Conservation (phyloP, 768 basidiomycete species). For the Tulasnella sp. region DNA sequence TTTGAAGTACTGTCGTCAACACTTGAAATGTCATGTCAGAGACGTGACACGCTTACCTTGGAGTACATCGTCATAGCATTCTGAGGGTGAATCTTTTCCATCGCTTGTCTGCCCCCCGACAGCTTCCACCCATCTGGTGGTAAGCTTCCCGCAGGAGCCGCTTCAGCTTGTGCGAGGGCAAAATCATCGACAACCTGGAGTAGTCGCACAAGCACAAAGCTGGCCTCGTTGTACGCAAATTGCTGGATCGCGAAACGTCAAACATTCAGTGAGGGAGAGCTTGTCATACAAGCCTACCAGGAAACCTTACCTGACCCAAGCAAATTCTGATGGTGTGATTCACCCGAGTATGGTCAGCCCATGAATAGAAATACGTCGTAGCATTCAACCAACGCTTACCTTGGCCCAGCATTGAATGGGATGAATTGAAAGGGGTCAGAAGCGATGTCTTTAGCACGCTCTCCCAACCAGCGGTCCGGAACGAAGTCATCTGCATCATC, state of each 20-base stretch:
- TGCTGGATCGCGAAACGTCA: conserved; percentile 1
- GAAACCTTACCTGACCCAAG: conserved; percentile 1
- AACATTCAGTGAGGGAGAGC: not conserved
- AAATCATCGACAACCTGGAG: conserved; percentile 13
- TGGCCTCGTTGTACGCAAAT: conserved; percentile 19
- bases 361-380: no score
- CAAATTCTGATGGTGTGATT: not conserved
- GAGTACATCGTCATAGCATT: conserved; percentile 11
- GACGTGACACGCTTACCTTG: conserved; percentile 9
- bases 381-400: no score
- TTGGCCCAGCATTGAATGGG: conserved; percentile 14
- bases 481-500: conserved; percentile 26
- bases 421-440: conserved; percentile 11
- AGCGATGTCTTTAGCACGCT: not conserved
- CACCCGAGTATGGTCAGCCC: no score
- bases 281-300: not conserved
- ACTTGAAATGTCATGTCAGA: not conserved
- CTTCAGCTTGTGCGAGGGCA: conserved; percentile 8
- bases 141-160: not conserved
- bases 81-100: conserved; percentile 14
- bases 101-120: not conserved
- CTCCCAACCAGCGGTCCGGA: conserved; percentile 27
- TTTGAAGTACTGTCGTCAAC: no score
- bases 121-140: conserved; percentile 15
- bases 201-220: conserved; percentile 18